Evolutionary conservation across 176 grass and related monocot genomes (phyloP).

Genomic region (Carex littledalei): DNA sequence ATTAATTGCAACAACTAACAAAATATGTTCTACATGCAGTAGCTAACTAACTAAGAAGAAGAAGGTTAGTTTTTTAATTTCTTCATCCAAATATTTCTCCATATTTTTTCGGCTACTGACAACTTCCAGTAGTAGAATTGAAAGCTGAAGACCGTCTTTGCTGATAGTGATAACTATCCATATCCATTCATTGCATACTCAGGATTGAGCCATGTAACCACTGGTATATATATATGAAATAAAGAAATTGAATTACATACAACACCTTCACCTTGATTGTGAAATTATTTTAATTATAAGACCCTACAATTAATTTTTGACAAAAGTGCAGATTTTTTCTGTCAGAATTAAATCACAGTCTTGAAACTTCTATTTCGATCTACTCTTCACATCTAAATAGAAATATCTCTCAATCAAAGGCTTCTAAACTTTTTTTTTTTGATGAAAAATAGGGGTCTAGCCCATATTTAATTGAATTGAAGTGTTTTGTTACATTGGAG

Average conservation of each 20-base stretch:
- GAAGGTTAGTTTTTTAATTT: slow-evolving; percentile 35
- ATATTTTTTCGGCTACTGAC: slow-evolving; percentile 85
- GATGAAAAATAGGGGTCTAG: no score
- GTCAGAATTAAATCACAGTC: not conserved
- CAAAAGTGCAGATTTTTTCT: not conserved
- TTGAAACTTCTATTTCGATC: not conserved
- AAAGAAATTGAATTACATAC: not conserved
- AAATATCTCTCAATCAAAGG: not conserved
- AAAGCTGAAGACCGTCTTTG: slow-evolving; percentile 90
- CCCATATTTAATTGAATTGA: no score
- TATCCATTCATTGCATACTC: slow-evolving; percentile 81
- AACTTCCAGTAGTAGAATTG: slow-evolving; percentile 78
- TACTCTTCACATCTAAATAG: not conserved
- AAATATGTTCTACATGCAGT: not conserved
- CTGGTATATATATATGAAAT: slow-evolving; percentile 21
- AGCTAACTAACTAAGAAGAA: slow-evolving; percentile 36
- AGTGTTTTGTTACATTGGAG: no score
- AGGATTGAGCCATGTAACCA: slow-evolving; percentile 83
- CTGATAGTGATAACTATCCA: slow-evolving; percentile 76
- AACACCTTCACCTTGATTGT: not conserved
- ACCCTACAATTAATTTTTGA: not conserved
- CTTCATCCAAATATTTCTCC: slow-evolving; percentile 33
- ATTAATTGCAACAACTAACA: not conserved
- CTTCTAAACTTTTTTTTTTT: no score
- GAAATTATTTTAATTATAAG: no score